Evolutionary conservation across 495 filamentous ascomycete species (phyloP), one percentile per base, ranked within the genome.

Genomic region (Xylaria castorea): DNA sequence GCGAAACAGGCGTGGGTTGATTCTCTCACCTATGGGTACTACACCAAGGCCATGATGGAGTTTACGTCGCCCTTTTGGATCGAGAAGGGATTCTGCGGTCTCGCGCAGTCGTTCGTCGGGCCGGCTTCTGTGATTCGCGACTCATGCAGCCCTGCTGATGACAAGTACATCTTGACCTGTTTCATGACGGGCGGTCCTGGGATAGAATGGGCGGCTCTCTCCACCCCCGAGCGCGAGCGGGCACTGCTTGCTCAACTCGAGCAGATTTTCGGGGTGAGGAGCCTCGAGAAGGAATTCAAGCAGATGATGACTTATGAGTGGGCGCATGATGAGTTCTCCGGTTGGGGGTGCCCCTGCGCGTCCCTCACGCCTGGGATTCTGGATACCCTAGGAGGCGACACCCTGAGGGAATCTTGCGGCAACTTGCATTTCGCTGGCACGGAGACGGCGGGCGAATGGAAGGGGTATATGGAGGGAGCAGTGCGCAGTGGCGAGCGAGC

Each of bases 401-500:
- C 64, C 11, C 50, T 83, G 20, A 70, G 66, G 12, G 73, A 74
- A 34, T 75, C 74, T 14, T 77, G 77, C 73, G 74, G 78, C 1
- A 76, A 81, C 70, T n/a, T 86, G 20, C 86, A 87, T 71, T 88
- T 88, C 77, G 82, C 79, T 0, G 85, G 85, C 1, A 83, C 83
- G 5, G 86, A 87, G 76, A 84, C 79, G 34, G 75, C 83, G 3
- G 71, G 40, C 12, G 78, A 79, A 25, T 87, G 85, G 84, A 81
- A 78, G 70, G 85, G 85, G 22, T 85, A 84, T 71, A 87, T 88
- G 84, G 84, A 87, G 71, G 85, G 86, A 0, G 85, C 85, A 3
- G 68, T 86, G 9, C 51, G 79, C 16, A 77, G 72, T 44, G 85
- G 84, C 0, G 64, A 82, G 42, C 74, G 79, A 60, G 84, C 75